Percentiles rank a stretch among this genome's conserved stretches.
Evolutionary conservation across 2,329 filamentous ascomycete genomes (phyloP).

Genomic region (Neonectria sp.): DNA sequence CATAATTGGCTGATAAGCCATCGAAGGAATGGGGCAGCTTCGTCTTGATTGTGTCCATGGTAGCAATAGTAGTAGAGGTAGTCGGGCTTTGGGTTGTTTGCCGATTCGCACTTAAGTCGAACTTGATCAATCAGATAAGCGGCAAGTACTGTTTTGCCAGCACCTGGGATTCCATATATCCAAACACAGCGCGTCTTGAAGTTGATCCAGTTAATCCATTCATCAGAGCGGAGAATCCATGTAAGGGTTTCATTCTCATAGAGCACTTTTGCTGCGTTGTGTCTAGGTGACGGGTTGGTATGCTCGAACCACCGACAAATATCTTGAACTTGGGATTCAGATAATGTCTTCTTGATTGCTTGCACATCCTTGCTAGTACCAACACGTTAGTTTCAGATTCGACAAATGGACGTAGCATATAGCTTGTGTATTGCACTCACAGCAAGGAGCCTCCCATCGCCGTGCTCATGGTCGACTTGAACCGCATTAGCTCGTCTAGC

Average conservation of each 20-base stretch:
- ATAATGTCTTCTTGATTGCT: constrained; percentile 2
- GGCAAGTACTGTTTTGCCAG: constrained; percentile 12
- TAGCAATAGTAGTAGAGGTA: constrained; percentile 17
- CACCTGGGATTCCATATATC: constrained; percentile 15
- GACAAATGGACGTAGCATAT: not conserved
- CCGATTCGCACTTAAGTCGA: not conserved
- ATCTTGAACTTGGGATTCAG: not conserved
- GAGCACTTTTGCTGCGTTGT: not conserved
- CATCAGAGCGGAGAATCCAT: not conserved
- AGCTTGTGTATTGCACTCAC: not conserved
- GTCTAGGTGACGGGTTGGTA: constrained; percentile 2
- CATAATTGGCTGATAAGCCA: constrained; percentile 11
- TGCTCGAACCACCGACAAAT: constrained; percentile 2
- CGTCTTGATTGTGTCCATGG: constrained; percentile 15
- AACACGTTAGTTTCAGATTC: not conserved
- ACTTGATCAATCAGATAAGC: constrained; percentile 5
- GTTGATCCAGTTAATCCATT: constrained; percentile 14
- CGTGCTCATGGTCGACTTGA: constrained; percentile 13
- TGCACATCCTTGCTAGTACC: not conserved
- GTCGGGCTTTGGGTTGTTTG: not conserved
- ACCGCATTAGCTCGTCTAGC: constrained; percentile 7
- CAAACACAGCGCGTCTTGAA: constrained; percentile 9
- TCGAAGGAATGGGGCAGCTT: constrained; percentile 1
- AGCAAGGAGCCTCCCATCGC: constrained; percentile 2
- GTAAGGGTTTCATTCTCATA: not conserved